Conservation (phyloP, 306 rosid species). For the Geum urbanum region DNA sequence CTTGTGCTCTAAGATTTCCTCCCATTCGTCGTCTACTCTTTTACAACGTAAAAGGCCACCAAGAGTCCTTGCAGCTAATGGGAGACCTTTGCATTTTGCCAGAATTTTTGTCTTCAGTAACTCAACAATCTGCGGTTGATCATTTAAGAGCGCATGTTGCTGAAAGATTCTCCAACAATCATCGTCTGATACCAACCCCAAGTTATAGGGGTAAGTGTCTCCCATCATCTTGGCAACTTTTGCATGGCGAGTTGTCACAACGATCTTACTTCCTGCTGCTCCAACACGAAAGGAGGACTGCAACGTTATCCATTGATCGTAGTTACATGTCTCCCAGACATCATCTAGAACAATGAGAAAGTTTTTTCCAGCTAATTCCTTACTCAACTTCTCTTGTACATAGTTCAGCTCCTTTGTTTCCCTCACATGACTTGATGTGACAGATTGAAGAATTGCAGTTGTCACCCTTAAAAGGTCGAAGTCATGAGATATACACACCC, state of each 20-base stretch:
- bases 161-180: neutral
- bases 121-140: neutral
- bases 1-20: neutral
- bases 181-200: neutral
- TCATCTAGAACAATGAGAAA: neutral
- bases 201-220: neutral
- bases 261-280: neutral
- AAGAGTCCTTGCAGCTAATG: neutral
- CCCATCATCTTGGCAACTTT: neutral
- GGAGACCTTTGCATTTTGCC: neutral
- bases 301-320: neutral
- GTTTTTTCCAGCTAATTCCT: neutral
- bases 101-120: neutral
- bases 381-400: neutral
- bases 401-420: neutral
- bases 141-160: neutral
- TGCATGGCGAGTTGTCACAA: neutral
- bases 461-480: neutral
- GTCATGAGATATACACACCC: neutral
- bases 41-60: neutral
- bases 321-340: neutral
- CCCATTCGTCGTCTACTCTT: neutral
- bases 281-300: neutral
- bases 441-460: neutral
- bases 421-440: rapidly evolving